phyloP scores from a whole-genome alignment of 768 basidiomycete species.

The Amanita subjunquillea region DNA sequence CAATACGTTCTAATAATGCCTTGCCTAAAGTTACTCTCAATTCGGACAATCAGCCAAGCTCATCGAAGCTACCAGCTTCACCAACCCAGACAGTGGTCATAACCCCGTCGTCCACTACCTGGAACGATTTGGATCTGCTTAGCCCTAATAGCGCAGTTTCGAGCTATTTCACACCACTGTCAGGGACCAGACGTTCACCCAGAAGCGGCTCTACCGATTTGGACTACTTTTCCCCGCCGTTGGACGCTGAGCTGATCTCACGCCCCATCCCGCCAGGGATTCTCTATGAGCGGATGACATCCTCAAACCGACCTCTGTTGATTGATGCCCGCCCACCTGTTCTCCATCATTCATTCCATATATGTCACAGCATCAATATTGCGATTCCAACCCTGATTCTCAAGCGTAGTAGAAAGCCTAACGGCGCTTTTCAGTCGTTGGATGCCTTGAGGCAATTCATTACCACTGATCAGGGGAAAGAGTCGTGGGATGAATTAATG shows the following conservation, averaged over 20 bases:
- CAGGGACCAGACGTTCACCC: constrained; percentile 14
- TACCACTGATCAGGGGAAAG: constrained; percentile 67
- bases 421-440: constrained; percentile 53
- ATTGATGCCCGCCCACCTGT: constrained; percentile 75
- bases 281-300: constrained; percentile 17
- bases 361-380: constrained; percentile 69
- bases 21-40: constrained; percentile 35
- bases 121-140: constrained; percentile 18
- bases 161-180: constrained; percentile 44
- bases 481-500: constrained; percentile 59
- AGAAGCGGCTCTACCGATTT: constrained; percentile 17
- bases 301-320: constrained; percentile 23
- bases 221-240: constrained; percentile 29
- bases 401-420: constrained; percentile 70
- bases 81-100: constrained; percentile 8
- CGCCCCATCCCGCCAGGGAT: constrained; percentile 24
- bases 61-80: constrained; percentile 10
- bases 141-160: constrained; percentile 36
- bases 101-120: constrained; percentile 11
- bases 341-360: constrained; percentile 52
- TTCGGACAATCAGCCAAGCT: constrained; percentile 17
- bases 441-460: constrained; percentile 71
- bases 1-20: constrained; percentile 52
- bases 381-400: constrained; percentile 87
- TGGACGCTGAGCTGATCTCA: constrained; percentile 12